A percentile compares a stretch with the other conserved stretches of the same genome.
phyloP scores from a whole-genome alignment of 202 grass and related monocot genomes.

The Setaria italica region DNA sequence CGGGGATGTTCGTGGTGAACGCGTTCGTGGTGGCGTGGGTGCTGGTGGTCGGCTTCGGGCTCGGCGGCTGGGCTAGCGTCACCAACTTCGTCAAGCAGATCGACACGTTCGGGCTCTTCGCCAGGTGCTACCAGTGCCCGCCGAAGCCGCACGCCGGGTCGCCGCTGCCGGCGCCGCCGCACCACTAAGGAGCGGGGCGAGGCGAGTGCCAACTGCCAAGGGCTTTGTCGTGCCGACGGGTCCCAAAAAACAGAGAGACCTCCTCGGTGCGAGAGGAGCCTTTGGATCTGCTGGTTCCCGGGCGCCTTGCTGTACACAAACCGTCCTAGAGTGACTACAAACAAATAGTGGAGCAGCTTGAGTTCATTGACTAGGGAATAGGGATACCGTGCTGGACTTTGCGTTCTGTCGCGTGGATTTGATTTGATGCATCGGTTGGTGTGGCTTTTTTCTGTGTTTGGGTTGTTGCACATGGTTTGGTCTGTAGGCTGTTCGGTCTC shows the following conservation, averaged over 20 bases:
- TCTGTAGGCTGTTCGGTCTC: slow-evolving; percentile 4
- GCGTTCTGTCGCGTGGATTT: slow-evolving; percentile 15
- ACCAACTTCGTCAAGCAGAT: slow-evolving; percentile 90
- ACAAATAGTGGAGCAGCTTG: slow-evolving; percentile 29
- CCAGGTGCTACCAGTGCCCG: slow-evolving; percentile 94
- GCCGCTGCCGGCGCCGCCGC: slow-evolving; percentile 42
- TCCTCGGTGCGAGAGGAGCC: not conserved
- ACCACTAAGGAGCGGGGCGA: slow-evolving; percentile 14
- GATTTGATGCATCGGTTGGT: not conserved
- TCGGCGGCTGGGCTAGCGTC: slow-evolving; percentile 92
- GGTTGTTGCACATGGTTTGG: not conserved
- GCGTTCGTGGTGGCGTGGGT: slow-evolving; percentile 90
- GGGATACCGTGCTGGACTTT: not conserved
- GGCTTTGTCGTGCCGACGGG: not conserved
- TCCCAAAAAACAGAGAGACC: not conserved
- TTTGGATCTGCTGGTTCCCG: not conserved
- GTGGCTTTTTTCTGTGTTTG: not conserved
- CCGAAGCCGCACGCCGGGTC: slow-evolving; percentile 36
- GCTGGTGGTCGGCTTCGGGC: slow-evolving; percentile 92
- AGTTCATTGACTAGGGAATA: slow-evolving; percentile 13
- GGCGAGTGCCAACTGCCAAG: no score
- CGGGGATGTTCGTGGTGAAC: slow-evolving; percentile 84
- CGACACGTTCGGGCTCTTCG: slow-evolving; percentile 95
- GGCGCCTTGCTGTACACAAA: not conserved
- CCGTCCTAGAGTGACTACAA: not conserved